Base-by-base conservation (phyloP, 2,329 filamentous ascomycete genomes). In the Talaromyces albobiverticillius region DNA sequence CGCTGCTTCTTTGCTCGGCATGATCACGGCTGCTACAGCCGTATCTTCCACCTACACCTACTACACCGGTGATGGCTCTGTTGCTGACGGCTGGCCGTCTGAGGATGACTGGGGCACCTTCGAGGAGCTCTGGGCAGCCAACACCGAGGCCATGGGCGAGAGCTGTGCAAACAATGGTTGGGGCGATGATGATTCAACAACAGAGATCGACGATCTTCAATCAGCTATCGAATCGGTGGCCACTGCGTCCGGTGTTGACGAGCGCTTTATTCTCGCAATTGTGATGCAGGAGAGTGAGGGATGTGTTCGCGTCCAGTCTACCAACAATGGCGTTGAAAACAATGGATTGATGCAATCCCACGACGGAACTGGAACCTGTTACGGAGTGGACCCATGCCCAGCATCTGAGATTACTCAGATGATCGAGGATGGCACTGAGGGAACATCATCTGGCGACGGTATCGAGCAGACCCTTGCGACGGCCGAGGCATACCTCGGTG, bases 231-330 rank as follows among this genome's bases (percentile, higher is more conserved):
- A 40, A 22, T 8, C 8, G 8, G 51, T 20, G 56, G 62, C 26
- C 53, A 25, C 42, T 48, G 3, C 59, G 42, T 14, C 52, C 45
- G 23, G 53, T 48, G 34, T 38, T 49, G 23, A 62, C 23, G 45
- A 31, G 20, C 45, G 45, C 4, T 70, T 73, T 47, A 70, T 75
- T 57, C 64, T 74, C 3, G 68, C 69, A 22, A 62, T 74, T 50
- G 60, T 74, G 26, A 65, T 74, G 62, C 72, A 74, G 55, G 72
- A 75, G 60, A 69, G 65, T 38, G 61, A 62, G 49, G 72, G 72
- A n/a, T 73, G 71, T 57, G 70, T 74, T 5, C 70, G 71, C 20
- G 69, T 63, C 16, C 61, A 55, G 3, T 72, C 68, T 4, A 72
- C 70, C n/a, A 63, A 67, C 64, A 65, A 71, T 54, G 70, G 68